These are phyloP conservation scores for Lactarius sanguifluus DNA, from an alignment of 768 basidiomycete species.

Conservation along the genomic window DNA sequence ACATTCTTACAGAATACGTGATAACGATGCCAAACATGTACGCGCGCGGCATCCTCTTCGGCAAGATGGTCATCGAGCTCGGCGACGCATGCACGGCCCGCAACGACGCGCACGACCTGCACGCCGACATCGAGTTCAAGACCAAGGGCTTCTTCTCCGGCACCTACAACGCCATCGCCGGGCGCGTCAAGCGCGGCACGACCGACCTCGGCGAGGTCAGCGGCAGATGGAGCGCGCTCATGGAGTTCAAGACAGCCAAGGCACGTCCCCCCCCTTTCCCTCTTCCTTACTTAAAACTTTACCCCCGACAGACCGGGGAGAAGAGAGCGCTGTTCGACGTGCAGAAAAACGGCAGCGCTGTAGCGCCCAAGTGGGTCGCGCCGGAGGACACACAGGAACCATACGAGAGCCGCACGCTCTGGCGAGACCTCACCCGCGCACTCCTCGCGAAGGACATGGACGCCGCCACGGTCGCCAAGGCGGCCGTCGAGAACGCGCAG, in stretches of 20 bases:
- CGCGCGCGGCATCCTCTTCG: slow-evolving; percentile 82
- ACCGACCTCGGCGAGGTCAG: slow-evolving; percentile 79
- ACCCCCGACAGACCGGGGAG: slow-evolving; percentile 51
- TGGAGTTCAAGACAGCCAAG: slow-evolving; percentile 78
- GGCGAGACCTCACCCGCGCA: slow-evolving; percentile 81
- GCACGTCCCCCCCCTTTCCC: slow-evolving; percentile 41
- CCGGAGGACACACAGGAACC: slow-evolving; percentile 85
- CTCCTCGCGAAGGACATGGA: slow-evolving; percentile 92
- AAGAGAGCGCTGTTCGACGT: slow-evolving; percentile 86
- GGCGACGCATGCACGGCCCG: slow-evolving; percentile 86
- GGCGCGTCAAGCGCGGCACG: slow-evolving; percentile 65
- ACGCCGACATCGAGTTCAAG: slow-evolving; percentile 93
- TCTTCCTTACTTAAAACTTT: neutral
- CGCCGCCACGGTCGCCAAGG: slow-evolving; percentile 87
- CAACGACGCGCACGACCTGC: slow-evolving; percentile 73
- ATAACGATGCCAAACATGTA: slow-evolving; percentile 99
- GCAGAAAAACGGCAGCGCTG: slow-evolving; percentile 64
- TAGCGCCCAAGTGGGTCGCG: slow-evolving; percentile 80
- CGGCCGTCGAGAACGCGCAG: slow-evolving; percentile 87
- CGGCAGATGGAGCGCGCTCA: slow-evolving; percentile 87
- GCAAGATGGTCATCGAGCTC: slow-evolving; percentile 94
- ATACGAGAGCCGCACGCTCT: slow-evolving; percentile 79
- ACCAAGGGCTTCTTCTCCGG: slow-evolving; percentile 99
- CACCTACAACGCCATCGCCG: slow-evolving; percentile 87
- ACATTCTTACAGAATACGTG: slow-evolving; percentile 58